A percentile compares a stretch with the other conserved stretches of the same genome.
Conservation (phyloP, 2,329 filamentous ascomycete species). For the Coniochaeta sp. region DNA sequence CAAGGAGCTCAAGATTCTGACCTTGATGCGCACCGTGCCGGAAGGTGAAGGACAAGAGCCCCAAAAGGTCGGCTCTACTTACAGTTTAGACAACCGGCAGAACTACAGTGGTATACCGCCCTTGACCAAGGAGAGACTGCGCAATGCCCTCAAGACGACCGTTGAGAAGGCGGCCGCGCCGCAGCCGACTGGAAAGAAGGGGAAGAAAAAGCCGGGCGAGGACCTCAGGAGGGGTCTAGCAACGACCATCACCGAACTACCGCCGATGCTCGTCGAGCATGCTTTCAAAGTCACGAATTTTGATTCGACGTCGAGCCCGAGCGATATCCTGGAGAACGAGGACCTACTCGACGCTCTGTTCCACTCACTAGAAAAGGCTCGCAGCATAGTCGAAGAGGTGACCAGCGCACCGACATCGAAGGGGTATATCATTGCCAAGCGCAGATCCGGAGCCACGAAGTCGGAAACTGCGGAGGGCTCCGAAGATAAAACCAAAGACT, state of each 20-base stretch:
- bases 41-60: slow-evolving; percentile 81
- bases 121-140: slow-evolving; percentile 67
- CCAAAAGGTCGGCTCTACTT: slow-evolving; percentile 67
- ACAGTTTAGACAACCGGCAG: slow-evolving; percentile 74
- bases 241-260: slow-evolving; percentile 78
- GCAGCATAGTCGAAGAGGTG: slow-evolving; percentile 60
- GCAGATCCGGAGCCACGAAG: slow-evolving; percentile 26
- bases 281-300: slow-evolving; percentile 63
- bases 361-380: slow-evolving; percentile 60
- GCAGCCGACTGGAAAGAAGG: slow-evolving; percentile 50
- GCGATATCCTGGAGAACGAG: slow-evolving; percentile 62
- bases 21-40: slow-evolving; percentile 70
- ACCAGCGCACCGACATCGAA: slow-evolving; percentile 57
- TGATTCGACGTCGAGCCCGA: slow-evolving; percentile 59
- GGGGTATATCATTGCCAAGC: slow-evolving; percentile 82
- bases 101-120: slow-evolving; percentile 71
- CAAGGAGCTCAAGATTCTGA: slow-evolving; percentile 71
- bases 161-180: slow-evolving; percentile 49
- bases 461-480: slow-evolving; percentile 11
- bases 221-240: slow-evolving; percentile 74
- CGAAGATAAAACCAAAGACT: slow-evolving; percentile 31
- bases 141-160: slow-evolving; percentile 58
- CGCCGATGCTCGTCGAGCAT: slow-evolving; percentile 83
- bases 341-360: slow-evolving; percentile 59
- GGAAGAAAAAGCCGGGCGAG: slow-evolving; percentile 66